phyloP scores from a whole-genome alignment of 257 asterid species.

The Eucommia ulmoides region DNA sequence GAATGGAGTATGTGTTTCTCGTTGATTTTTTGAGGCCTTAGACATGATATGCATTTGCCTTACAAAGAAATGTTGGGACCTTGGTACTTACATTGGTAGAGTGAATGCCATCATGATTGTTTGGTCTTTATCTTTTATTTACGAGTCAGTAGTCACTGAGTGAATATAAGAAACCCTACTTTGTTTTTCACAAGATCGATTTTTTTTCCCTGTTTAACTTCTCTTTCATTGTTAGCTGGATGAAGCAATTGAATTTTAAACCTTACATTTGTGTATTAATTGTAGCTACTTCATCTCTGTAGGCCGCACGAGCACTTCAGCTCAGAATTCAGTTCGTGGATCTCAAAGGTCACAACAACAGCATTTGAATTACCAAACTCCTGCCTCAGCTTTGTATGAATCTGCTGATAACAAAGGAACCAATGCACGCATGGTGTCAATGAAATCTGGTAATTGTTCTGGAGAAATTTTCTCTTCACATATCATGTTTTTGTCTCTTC shows the following conservation, averaged over 20 bases:
- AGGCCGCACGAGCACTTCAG: constrained; percentile 25
- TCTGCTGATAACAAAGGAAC: constrained; percentile 21
- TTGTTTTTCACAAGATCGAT: too few relatives aligned
- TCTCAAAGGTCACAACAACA: constrained; percentile 42
- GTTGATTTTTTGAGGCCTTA: not conserved
- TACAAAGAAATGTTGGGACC: not conserved
- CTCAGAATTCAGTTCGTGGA: constrained; percentile 22
- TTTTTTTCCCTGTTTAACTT: too few relatives aligned
- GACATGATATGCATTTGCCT: not conserved
- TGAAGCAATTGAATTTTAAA: too few relatives aligned
- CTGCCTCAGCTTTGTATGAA: constrained; percentile 63
- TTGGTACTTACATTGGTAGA: not conserved
- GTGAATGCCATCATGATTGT: too few relatives aligned
- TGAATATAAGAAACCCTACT: too few relatives aligned
- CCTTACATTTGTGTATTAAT: too few relatives aligned
- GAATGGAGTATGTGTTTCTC: not conserved
- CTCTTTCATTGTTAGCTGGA: too few relatives aligned
- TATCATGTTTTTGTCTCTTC: too few relatives aligned
- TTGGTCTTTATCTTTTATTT: too few relatives aligned
- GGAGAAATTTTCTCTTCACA: too few relatives aligned
- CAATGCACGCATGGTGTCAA: constrained; percentile 12
- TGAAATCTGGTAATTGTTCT: constrained; percentile 32
- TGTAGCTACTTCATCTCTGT: too few relatives aligned
- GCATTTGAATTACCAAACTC: constrained; percentile 46
- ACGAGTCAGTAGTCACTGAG: too few relatives aligned